A percentile compares a stretch with the other conserved stretches of the same genome.
Conservation (phyloP, 1,284 basidiomycete species). For the Sanghuangporus sanghuang region DNA sequence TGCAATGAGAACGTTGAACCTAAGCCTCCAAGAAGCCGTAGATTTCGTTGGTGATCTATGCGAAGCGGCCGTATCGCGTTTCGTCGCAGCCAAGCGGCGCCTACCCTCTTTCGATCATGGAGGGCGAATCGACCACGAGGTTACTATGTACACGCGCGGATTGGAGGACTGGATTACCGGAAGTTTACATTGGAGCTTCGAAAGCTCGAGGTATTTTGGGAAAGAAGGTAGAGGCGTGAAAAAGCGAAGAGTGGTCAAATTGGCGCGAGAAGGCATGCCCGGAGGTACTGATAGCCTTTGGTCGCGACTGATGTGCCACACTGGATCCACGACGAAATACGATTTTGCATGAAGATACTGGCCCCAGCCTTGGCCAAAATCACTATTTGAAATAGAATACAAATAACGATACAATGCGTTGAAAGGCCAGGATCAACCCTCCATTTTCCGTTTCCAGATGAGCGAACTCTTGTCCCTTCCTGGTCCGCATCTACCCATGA, state of each 20-base stretch:
- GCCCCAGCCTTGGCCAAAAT: background rate
- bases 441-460: too few relatives aligned
- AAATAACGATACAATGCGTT: too few relatives aligned
- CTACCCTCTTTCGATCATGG: conserved; percentile 28
- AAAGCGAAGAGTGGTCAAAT: conserved; percentile 29
- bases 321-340: background rate
- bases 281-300: background rate
- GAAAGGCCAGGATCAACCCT: too few relatives aligned
- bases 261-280: conserved; percentile 8
- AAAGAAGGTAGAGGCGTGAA: conserved; percentile 30
- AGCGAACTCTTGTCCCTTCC: too few relatives aligned
- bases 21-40: conserved; percentile 26
- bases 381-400: too few relatives aligned
- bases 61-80: conserved; percentile 24
- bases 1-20: conserved; percentile 23
- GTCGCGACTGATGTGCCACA: conserved; percentile 6
- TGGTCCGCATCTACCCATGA: too few relatives aligned
- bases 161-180: conserved; percentile 31
- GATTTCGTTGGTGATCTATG: conserved; percentile 28
- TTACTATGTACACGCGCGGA: conserved; percentile 26
- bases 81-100: conserved; percentile 21
- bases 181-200: conserved; percentile 30
- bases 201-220: conserved; percentile 37
- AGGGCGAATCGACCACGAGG: conserved; percentile 24
- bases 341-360: background rate